Percentiles rank a stretch among this genome's conserved stretches.
Evolutionary conservation across 257 asterid genomes (phyloP).

Genomic region (Salvia splendens): DNA sequence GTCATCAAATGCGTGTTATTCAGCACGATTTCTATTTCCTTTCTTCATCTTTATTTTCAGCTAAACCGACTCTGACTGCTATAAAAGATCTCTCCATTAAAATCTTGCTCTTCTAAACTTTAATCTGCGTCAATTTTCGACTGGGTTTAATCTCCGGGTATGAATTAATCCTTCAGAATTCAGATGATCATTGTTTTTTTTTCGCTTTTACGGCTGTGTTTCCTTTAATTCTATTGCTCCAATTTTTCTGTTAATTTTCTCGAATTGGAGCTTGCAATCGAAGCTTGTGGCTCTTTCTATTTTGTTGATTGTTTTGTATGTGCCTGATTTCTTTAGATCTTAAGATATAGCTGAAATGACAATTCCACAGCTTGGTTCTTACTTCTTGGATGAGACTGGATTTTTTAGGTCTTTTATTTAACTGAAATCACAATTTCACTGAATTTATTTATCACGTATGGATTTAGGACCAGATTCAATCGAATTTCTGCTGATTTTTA

Average conservation of each 20-base stretch:
- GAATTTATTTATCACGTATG: not conserved
- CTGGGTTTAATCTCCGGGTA: constrained; percentile 9
- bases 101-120: not conserved
- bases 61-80: constrained; percentile 2
- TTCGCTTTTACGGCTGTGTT: not conserved
- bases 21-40: not conserved
- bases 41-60: not conserved
- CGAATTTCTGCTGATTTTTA: constrained; percentile 1
- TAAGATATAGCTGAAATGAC: too few relatives aligned
- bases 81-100: not conserved
- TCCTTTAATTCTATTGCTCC: not conserved
- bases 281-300: not conserved
- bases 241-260: not conserved
- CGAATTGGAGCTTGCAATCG: not conserved
- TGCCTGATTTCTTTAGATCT: not conserved
- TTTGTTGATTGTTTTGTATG: not conserved
- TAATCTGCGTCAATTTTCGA: not conserved
- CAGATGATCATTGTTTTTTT: too few relatives aligned
- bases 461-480: not conserved
- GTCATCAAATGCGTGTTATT: not conserved
- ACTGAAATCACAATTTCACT: not conserved
- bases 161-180: not conserved
- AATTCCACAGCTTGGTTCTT: not conserved
- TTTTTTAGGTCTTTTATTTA: not conserved
- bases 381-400: not conserved